Conservation (phyloP, 371 early-diverging fungal species). For the Hamiltosporidium tvaerminnensis region DNA sequence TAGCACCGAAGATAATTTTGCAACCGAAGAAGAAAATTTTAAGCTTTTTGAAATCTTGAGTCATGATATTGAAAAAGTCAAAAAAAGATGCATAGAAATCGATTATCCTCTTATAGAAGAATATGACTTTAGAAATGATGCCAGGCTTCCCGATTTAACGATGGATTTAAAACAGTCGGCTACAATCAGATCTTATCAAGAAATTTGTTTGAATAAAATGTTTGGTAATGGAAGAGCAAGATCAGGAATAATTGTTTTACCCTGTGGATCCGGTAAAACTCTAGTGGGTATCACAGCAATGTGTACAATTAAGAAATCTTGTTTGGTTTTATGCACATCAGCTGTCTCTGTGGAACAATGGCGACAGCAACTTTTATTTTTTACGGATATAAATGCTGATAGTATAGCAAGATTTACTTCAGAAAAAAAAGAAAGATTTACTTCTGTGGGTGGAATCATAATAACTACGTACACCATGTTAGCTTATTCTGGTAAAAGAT, state of each 20-base stretch:
- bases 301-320: conserved; percentile 84
- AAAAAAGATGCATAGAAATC: conserved; percentile 75
- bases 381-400: conserved; percentile 75
- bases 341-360: conserved; percentile 92
- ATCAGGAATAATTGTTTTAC: conserved; percentile 95
- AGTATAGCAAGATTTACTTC: conserved; percentile 87
- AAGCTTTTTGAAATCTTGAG: conserved; percentile 71
- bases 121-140: conserved; percentile 90
- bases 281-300: conserved; percentile 96
- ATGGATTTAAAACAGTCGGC: conserved; percentile 90
- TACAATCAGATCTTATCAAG: conserved; percentile 87
- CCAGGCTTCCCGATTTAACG: conserved; percentile 63
- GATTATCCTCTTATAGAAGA: conserved; percentile 94
- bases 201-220: conserved; percentile 91
- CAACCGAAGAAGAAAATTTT: conserved; percentile 46
- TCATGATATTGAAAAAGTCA: conserved; percentile 60
- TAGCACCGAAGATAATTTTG: conserved; percentile 56
- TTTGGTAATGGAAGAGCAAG: conserved; percentile 91
- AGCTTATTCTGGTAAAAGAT: conserved; percentile 75
- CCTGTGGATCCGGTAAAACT: conserved; percentile 97
- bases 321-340: conserved; percentile 86
- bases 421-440: conserved; percentile 68
- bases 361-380: conserved; percentile 80
- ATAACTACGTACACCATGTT: conserved; percentile 96
- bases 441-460: conserved; percentile 70